phyloP scores from a whole-genome alignment of 371 early-diverging fungal species.

The Capillidium heterosporum region DNA sequence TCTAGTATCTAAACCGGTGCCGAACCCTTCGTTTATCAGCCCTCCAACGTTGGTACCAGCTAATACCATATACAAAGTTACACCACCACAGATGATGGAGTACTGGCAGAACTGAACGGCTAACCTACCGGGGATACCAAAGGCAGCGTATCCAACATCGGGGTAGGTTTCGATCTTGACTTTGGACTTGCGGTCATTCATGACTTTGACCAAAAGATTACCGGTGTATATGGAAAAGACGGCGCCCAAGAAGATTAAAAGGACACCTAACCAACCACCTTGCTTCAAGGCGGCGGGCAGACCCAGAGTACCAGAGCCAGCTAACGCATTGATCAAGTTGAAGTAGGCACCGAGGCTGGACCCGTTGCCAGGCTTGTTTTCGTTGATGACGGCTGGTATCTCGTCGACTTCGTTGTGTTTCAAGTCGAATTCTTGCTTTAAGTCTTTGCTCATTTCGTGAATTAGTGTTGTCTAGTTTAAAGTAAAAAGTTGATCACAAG shows the following conservation, averaged over 20 bases:
- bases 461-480: conserved; percentile 55
- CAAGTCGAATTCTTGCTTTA: not conserved
- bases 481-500: conserved; percentile 57
- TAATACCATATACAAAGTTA: conserved; percentile 58
- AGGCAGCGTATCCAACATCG: conserved; percentile 42
- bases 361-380: conserved; percentile 23
- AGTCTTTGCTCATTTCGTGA: conserved; percentile 15
- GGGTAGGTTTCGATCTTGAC: conserved; percentile 28
- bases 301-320: conserved; percentile 46
- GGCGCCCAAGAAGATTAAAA: conserved; percentile 55
- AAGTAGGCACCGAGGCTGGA: conserved; percentile 7
- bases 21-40: too few relatives aligned
- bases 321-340: conserved; percentile 3
- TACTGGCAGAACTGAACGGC: conserved; percentile 42
- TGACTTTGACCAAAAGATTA: conserved; percentile 40
- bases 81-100: conserved; percentile 48
- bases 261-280: conserved; percentile 68
- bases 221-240: conserved; percentile 52
- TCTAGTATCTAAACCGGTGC: not conserved
- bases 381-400: conserved; percentile 27
- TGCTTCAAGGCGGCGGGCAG: conserved; percentile 58
- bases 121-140: conserved; percentile 33
- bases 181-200: conserved; percentile 28
- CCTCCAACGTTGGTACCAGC: conserved; percentile 29
- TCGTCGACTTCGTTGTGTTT: conserved; percentile 95